phyloP scores from a whole-genome alignment of 768 basidiomycete species.

The Mycena venus region DNA sequence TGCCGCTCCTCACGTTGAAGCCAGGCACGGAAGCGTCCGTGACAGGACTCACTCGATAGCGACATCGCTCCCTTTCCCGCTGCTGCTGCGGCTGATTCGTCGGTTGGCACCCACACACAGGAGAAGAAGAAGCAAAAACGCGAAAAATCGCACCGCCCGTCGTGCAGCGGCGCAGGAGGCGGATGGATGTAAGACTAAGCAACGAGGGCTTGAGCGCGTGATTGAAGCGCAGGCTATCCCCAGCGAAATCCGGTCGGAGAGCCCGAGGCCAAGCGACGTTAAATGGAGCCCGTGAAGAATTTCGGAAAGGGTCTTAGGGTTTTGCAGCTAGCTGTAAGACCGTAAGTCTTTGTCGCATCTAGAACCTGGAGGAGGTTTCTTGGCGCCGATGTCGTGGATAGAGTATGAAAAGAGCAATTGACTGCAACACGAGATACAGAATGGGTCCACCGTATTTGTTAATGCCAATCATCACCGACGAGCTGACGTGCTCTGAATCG shows the following conservation, averaged over 20 bases:
- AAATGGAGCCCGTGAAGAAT: too few species aligned
- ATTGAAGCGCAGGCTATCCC: too few species aligned
- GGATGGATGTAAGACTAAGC: too few species aligned
- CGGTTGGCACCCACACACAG: not conserved
- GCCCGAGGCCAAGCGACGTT: too few species aligned
- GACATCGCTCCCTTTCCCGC: not conserved
- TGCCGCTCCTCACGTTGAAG: too few species aligned
- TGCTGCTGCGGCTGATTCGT: not conserved
- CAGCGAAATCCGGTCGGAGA: too few species aligned
- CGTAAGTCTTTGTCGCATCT: constrained; percentile 72
- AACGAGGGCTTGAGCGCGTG: too few species aligned
- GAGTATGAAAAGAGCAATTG: constrained; percentile 68
- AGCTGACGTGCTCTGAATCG: constrained; percentile 56
- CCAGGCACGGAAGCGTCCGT: not conserved
- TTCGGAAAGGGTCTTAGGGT: too few species aligned
- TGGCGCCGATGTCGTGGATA: constrained; percentile 64
- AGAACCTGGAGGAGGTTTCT: constrained; percentile 73
- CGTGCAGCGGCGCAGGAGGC: too few species aligned
- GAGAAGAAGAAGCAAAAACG: too few species aligned
- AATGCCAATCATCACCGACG: constrained; percentile 64
- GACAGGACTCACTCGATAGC: not conserved
- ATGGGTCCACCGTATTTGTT: constrained; percentile 81
- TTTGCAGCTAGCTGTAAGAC: too few species aligned
- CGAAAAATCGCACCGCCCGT: too few species aligned
- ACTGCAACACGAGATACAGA: constrained; percentile 74